Conservation (phyloP, 371 early-diverging fungal species). For the Entomophthora muscae region DNA sequence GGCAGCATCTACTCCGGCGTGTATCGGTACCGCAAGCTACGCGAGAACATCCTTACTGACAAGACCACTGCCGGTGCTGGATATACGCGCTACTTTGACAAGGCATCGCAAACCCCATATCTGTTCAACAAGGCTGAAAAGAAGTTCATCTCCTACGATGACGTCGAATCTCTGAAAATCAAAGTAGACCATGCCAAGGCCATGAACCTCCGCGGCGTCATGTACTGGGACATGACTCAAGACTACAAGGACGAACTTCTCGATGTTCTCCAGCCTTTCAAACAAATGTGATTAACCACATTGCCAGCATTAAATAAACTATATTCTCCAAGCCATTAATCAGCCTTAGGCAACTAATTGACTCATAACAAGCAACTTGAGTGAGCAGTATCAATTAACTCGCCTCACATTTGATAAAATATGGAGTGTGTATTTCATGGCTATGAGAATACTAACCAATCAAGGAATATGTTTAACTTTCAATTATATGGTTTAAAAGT, state of each 20-base stretch:
- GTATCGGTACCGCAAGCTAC: constrained; percentile 45
- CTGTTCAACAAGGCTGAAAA: constrained; percentile 31
- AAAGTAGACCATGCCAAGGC: constrained; percentile 36
- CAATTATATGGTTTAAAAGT: no score
- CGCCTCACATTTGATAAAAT: no score
- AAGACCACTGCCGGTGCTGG: constrained; percentile 19
- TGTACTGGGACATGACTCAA: constrained; percentile 32
- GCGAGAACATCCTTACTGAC: constrained; percentile 24
- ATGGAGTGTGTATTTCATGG: no score
- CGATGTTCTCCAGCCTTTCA: constrained; percentile 5
- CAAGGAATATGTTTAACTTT: no score
- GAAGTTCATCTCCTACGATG: constrained; percentile 44
- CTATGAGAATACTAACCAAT: no score
- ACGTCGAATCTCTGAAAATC: constrained; percentile 27
- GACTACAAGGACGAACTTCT: constrained; percentile 22
- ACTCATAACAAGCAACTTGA: no score
- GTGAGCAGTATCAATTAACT: no score
- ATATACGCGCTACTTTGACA: constrained; percentile 29
- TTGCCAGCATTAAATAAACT: no score
- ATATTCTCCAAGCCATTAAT: no score
- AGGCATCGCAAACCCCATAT: constrained; percentile 46
- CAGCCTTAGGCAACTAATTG: no score
- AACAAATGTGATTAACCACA: no score
- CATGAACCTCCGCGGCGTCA: constrained; percentile 34
- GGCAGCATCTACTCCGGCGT: constrained; percentile 26